Evolutionary conservation across 2,329 filamentous ascomycete genomes (phyloP).

Genomic region (Diplocarpon mali): DNA sequence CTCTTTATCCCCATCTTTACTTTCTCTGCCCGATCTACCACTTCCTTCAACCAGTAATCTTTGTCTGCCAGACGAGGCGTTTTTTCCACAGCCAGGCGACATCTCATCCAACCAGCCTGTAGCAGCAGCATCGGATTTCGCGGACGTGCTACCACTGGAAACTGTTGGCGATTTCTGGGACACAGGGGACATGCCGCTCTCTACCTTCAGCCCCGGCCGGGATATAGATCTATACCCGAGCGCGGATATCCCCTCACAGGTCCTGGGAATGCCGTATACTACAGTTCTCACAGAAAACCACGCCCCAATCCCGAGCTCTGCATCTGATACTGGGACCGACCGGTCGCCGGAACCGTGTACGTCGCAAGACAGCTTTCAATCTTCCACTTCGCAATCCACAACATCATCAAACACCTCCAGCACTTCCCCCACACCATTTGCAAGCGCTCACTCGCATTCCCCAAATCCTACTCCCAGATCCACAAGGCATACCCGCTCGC

Average conservation of each 20-base stretch:
- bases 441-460: background rate
- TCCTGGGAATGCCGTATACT: conserved; percentile 1
- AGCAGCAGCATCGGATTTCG: background rate
- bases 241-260: background rate
- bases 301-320: background rate
- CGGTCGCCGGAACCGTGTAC: background rate
- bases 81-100: background rate
- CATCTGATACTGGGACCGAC: background rate
- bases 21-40: background rate
- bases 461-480: background rate
- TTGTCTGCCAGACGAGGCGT: background rate
- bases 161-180: conserved; percentile 4
- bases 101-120: background rate
- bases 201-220: background rate
- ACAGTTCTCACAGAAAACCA: background rate
- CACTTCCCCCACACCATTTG: too few species aligned
- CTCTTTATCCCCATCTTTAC: background rate
- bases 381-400: background rate
- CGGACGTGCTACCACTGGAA: background rate
- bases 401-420: background rate
- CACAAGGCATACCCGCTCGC: background rate
- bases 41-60: background rate
- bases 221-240: background rate
- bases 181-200: conserved; percentile 1
- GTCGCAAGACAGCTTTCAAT: background rate